Base-by-base conservation (phyloP, 75 land plant genomes). In the Chamaecyparis obtusa region DNA sequence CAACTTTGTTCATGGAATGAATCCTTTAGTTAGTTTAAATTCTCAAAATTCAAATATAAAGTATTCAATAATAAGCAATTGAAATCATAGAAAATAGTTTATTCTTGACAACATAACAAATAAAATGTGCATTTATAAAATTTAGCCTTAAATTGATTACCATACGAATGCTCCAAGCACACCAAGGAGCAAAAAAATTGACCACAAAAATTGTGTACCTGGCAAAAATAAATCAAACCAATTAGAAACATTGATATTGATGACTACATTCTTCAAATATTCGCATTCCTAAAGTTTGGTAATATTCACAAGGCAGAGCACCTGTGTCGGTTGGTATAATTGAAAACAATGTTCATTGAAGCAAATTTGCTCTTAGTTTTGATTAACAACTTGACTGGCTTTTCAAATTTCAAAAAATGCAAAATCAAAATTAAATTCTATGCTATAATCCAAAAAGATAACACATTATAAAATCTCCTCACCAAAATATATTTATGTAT, bases 151-250 rank as follows among this genome's bases (percentile, higher is more conserved):
- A 46, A 44, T 81, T 19, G 48, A 41, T 81, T 94, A 98, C 99
- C 94, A 98, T 87, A 56, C 93, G 92, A 84, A 91, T 92, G 90
- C 99, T 98, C 95, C 95, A 97, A 85, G 86, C 88, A 92, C 99
- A 98, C 99, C 99, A 98, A 30, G 99, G 99, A 57, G 99, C 99
- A 93, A 90, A 97, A 87, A 98, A 98, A 85, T 98, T 98, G 71
- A 98, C 99, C 33, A 93, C 96, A 87, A 98, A 84, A 90, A 98
- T 93, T 9, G 92, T 85, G 91, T 93, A 90, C 93, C 99, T 98
- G 91, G 85, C 93, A 75, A 49, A 72, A 75, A 54, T 55, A 35
- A 89, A 48, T 77, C 33, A 44, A 56, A 44, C 17, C 9, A 43
- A 81, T 81, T 74, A 74, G 16, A 74, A 74, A 32, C 36, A 33